phyloP scores from a whole-genome alignment of 352 stramenopile genomes.

The Globisporangium orthogonon region DNA sequence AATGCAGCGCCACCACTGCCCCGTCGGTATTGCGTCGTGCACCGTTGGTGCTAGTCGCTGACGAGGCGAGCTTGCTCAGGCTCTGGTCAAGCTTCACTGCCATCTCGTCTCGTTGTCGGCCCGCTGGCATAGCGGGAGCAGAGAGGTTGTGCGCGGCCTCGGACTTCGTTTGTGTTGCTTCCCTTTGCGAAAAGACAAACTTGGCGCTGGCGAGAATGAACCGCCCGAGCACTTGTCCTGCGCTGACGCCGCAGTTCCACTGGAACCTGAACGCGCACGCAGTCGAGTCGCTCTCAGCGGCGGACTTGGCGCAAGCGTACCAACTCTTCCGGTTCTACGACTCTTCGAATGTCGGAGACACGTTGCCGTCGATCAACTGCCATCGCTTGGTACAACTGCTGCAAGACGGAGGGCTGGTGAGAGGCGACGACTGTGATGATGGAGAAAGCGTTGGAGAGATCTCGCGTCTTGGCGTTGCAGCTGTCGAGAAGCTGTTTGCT shows the following conservation, averaged over 20 bases:
- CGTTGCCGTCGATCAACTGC: conserved; percentile 40
- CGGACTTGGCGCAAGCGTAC: conserved; percentile 36
- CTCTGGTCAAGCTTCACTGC: too few species aligned
- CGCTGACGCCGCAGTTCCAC: conserved; percentile 34
- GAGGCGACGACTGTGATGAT: conserved; percentile 1
- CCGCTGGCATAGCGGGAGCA: too few species aligned
- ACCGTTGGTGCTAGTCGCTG: background rate
- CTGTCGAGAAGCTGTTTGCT: conserved; percentile 43
- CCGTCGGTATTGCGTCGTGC: background rate
- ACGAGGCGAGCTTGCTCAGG: background rate
- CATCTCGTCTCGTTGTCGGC: background rate
- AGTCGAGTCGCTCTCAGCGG: conserved; percentile 16
- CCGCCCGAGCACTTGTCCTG: conserved; percentile 14
- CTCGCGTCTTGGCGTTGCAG: conserved; percentile 2
- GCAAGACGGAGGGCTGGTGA: conserved; percentile 26
- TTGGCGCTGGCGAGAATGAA: background rate
- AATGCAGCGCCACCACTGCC: background rate
- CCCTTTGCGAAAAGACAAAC: too few species aligned
- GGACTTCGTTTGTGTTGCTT: too few species aligned
- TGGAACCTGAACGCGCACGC: conserved; percentile 48
- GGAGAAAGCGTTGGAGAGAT: background rate
- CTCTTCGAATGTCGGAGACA: conserved; percentile 36
- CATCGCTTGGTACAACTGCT: conserved; percentile 35
- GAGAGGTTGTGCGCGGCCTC: too few species aligned
- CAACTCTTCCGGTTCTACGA: conserved; percentile 56